Conservation (phyloP, 148 eudicot genomes). For the Spergularia bocconei region DNA sequence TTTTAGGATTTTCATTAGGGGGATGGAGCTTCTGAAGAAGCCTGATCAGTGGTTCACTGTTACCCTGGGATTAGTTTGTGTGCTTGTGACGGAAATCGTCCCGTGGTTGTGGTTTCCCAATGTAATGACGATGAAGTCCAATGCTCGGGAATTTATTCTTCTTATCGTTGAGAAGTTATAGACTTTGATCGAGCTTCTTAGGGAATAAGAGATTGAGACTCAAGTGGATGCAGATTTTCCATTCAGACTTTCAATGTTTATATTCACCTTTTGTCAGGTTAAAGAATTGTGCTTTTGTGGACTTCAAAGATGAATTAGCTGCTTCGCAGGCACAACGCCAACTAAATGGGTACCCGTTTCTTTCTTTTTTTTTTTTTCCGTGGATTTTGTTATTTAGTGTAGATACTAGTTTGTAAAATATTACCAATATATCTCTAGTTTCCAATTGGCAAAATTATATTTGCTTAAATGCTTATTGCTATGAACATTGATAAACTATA, state of each 20-base stretch:
- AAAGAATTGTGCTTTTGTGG: conserved; percentile 85
- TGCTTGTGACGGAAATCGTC: no score
- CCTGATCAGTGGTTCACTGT: no score
- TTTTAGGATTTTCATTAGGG: neutral
- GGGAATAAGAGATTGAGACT: no score
- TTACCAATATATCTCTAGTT: no score
- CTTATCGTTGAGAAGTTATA: no score
- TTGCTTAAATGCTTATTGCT: neutral
- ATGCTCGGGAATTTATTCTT: no score
- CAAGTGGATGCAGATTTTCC: no score
- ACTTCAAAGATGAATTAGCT: conserved; percentile 64
- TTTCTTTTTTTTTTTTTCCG: neutral
- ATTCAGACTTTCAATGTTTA: neutral
- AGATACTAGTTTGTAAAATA: neutral
- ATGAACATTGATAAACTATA: neutral
- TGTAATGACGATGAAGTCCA: no score
- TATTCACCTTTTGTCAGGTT: conserved; percentile 35
- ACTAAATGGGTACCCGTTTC: conserved; percentile 59
- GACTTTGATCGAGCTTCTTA: no score
- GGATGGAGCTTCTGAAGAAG: no score
- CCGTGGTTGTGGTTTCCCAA: no score
- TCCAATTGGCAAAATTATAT: neutral
- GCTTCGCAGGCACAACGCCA: conserved; percentile 84
- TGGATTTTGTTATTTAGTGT: neutral
- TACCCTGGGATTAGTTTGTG: no score